Conservation (phyloP, 768 basidiomycete species). For the Boletus sp. region DNA sequence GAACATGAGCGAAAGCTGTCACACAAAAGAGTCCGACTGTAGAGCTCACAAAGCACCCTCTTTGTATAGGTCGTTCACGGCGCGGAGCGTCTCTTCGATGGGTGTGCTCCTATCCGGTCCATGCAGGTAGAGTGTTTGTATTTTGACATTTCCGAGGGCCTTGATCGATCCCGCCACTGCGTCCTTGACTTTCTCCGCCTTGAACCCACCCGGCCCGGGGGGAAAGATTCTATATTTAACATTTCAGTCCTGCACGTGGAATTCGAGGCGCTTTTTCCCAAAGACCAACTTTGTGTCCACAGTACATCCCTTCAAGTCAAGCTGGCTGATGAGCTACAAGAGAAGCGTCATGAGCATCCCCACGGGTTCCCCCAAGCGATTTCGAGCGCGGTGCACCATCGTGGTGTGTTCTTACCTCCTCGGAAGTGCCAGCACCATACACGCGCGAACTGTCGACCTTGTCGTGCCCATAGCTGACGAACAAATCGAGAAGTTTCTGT, state of each 20-base stretch:
- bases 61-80: slow-evolving; percentile 46
- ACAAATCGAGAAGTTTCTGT: slow-evolving; percentile 22
- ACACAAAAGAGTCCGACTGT: too few species aligned
- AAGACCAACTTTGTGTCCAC: slow-evolving; percentile 21
- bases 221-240: slow-evolving; percentile 34
- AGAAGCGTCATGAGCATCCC: not conserved
- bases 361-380: too few species aligned
- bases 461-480: too few species aligned
- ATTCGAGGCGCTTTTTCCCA: not conserved
- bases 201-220: not conserved
- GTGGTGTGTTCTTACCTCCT: slow-evolving; percentile 3
- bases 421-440: slow-evolving; percentile 14
- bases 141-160: not conserved
- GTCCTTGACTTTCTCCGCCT: not conserved
- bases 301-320: slow-evolving; percentile 16
- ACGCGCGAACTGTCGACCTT: slow-evolving; percentile 10
- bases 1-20: not conserved
- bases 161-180: not conserved
- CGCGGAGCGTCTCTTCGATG: slow-evolving; percentile 45
- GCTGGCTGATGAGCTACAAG: slow-evolving; percentile 9
- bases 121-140: slow-evolving; percentile 21
- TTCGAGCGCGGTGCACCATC: not conserved
- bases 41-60: slow-evolving; percentile 46
- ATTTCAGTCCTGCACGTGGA: not conserved
- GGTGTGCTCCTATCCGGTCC: slow-evolving; percentile 41